phyloP scores from a whole-genome alignment of 495 filamentous ascomycete genomes.

The Poronia punctata region DNA sequence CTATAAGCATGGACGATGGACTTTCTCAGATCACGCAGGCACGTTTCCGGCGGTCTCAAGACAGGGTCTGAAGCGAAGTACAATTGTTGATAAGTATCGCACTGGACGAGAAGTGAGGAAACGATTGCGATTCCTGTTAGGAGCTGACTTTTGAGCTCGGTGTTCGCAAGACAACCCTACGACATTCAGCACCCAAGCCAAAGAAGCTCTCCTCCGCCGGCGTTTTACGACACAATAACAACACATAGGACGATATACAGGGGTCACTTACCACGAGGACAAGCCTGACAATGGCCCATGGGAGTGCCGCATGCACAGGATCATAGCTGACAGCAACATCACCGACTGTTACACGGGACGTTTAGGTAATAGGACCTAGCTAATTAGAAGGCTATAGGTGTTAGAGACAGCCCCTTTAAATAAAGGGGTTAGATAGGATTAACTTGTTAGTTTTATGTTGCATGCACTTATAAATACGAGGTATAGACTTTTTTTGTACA shows the following conservation, averaged over 20 bases:
- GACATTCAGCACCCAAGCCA: background rate
- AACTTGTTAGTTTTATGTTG: no score
- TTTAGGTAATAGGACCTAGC: no score
- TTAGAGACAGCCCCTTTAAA: no score
- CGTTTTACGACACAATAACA: no score
- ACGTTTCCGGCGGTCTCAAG: background rate
- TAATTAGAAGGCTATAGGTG: no score
- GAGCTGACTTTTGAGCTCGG: background rate
- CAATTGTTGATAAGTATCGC: constrained; percentile 4
- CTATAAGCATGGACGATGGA: background rate
- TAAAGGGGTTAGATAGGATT: no score
- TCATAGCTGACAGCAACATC: constrained; percentile 28
- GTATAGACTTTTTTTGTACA: no score
- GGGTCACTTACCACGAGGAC: constrained; percentile 6
- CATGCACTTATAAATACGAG: no score
- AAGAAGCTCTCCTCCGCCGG: no score
- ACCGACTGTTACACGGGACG: no score
- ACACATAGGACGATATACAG: no score
- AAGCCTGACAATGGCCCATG: constrained; percentile 26
- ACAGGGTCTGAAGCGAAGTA: background rate
- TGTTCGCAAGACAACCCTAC: background rate
- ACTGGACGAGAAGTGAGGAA: constrained; percentile 1
- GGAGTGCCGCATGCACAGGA: constrained; percentile 25
- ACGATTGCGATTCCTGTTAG: background rate
- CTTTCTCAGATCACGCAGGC: background rate